These are phyloP conservation scores for Penicillium sp. DNA, from an alignment of 2,329 filamentous ascomycete species.

Conservation along the genomic window DNA sequence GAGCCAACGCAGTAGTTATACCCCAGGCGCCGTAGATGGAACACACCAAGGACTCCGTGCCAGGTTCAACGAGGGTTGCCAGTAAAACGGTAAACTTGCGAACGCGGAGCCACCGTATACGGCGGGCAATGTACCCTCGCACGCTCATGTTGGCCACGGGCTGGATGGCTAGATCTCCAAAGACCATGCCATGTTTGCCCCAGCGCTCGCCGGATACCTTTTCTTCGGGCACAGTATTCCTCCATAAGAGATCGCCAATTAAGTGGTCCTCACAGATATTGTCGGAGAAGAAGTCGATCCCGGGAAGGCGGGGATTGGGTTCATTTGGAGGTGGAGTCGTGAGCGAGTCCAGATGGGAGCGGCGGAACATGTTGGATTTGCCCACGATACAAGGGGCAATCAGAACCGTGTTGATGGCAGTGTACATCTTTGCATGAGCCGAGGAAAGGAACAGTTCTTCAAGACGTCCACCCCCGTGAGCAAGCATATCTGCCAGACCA, in stretches of 20 bases:
- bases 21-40: constrained; percentile 75
- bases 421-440: constrained; percentile 94
- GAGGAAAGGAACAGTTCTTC: constrained; percentile 95
- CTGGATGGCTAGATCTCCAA: constrained; percentile 82
- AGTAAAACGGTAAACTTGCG: constrained; percentile 88
- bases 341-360: constrained; percentile 76
- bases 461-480: constrained; percentile 67
- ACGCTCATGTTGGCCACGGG: constrained; percentile 80
- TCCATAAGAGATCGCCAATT: constrained; percentile 89
- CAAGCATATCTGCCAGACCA: constrained; percentile 19
- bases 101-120: constrained; percentile 85
- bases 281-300: constrained; percentile 87
- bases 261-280: constrained; percentile 98
- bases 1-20: constrained; percentile 61
- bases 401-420: constrained; percentile 87
- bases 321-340: constrained; percentile 51
- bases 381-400: constrained; percentile 91
- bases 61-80: constrained; percentile 87
- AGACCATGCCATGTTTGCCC: constrained; percentile 75
- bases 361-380: constrained; percentile 98
- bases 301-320: constrained; percentile 49
- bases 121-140: constrained; percentile 67
- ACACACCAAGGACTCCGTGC: constrained; percentile 82
- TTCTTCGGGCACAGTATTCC: constrained; percentile 39
- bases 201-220: constrained; percentile 43